Evolutionary conservation across 139 green algal species (phyloP), one percentile per base, ranked within the genome.

Genomic region (Chlamydomonas sphaeroides): DNA sequence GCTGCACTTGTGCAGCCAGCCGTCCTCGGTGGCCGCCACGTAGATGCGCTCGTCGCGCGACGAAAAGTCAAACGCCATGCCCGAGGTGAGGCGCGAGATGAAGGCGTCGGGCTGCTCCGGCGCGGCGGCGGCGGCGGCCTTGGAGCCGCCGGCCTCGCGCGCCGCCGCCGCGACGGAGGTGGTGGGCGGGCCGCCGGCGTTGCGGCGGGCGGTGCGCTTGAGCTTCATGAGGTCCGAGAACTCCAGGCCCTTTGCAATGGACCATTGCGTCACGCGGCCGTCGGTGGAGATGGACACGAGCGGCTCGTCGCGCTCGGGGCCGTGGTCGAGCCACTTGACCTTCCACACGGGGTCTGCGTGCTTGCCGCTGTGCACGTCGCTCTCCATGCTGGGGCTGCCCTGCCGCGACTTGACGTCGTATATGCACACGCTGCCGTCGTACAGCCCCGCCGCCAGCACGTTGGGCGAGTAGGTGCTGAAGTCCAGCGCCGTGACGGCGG

Each of bases 261-360:
- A 92, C 95, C 95, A 98, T 33, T 93, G 89, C 21, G 89, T 94
- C 38, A 98, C 86, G 36, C 93, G 89, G 53, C 95, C 95, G 63
- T 98, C 95, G 28, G 92, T 95, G n/a, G 92, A 96, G 45, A 96
- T 92, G 39, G 94, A 96, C 21, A 98, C 88, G 36, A 98, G 89
- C 36, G 84, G 68, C 89, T 98, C 95, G 56, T 93, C 93, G 18
- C 88, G 85, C 36, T 97, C 94, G 11, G 71, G 66, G 26, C 91
- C 93, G 30, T 88, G 70, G 84, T 94, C 90, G 42, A 98, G 84
- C 92, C 93, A 96, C 25, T 87, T 78, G 39, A 98, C 79, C 86
- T 94, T 90, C 93, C 92, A 96, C 51, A 96, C 93, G 1, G 94
- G 92, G 77, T 95, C 94, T 14, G 87, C 86, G 85, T 98, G 94